Evolutionary conservation across 345 rosid genomes (phyloP).

Genomic region (Euphorbia peplus): DNA sequence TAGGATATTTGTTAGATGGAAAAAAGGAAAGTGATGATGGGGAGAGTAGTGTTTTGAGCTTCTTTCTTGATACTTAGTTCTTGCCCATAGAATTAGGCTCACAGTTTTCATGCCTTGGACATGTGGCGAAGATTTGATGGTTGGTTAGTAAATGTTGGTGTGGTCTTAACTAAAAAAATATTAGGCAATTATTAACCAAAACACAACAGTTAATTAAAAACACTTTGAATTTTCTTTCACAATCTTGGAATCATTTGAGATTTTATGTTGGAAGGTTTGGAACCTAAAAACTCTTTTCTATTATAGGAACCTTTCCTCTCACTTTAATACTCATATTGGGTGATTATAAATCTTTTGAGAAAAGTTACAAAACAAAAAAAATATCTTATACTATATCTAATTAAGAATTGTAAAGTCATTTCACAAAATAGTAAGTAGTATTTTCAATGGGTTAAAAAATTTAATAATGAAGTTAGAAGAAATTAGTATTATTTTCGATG

Average conservation of each 20-base stretch:
- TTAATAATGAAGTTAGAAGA: too few relatives aligned
- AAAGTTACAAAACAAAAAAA: too few relatives aligned
- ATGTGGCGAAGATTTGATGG: background rate
- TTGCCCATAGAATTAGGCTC: background rate
- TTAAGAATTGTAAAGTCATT: too few relatives aligned
- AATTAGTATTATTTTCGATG: too few relatives aligned
- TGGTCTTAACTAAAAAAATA: background rate
- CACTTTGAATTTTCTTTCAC: background rate
- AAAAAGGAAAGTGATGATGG: too few relatives aligned
- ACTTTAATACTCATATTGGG: background rate
- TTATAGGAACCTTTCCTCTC: background rate
- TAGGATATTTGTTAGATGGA: too few relatives aligned
- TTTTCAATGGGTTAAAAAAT: too few relatives aligned
- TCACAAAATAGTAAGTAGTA: too few relatives aligned
- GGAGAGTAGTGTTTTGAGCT: too few relatives aligned
- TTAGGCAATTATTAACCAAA: too few relatives aligned
- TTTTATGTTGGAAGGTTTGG: constrained; percentile 1
- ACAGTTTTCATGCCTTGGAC: background rate
- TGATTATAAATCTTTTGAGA: background rate
- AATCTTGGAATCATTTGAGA: background rate
- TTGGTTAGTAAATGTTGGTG: background rate
- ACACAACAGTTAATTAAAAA: too few relatives aligned
- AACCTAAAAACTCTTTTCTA: background rate
- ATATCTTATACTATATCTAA: too few relatives aligned
- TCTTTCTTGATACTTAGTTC: background rate